Evolutionary conservation across 495 filamentous ascomycete species (phyloP).

Genomic region (Talaromyces thailandensis): DNA sequence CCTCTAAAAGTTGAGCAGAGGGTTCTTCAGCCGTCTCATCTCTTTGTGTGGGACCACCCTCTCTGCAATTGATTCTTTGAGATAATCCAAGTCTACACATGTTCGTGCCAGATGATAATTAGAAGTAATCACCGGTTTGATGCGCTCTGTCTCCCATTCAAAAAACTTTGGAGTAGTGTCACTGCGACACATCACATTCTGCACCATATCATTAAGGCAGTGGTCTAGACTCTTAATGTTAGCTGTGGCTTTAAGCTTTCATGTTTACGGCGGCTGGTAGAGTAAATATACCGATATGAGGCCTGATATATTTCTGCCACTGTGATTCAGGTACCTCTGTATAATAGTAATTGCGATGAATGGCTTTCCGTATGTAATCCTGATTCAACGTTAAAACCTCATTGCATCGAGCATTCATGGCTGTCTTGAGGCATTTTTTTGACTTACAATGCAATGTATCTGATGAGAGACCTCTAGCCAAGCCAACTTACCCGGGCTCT

Average conservation of each 20-base stretch:
- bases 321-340: neutral
- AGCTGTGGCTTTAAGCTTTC: neutral
- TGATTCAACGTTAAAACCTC: neutral
- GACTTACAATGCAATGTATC: neutral
- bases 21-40: neutral
- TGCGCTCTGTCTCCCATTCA: neutral
- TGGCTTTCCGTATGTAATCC: neutral
- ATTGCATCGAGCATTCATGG: neutral
- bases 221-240: neutral
- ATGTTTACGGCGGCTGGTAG: neutral
- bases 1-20: neutral
- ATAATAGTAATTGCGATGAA: neutral
- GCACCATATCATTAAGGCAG: neutral
- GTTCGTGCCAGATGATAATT: neutral
- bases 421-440: neutral
- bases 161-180: neutral
- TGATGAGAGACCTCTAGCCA: neutral
- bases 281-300: neutral
- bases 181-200: neutral
- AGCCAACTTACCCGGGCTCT: neutral
- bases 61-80: neutral
- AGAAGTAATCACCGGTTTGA: neutral
- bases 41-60: neutral
- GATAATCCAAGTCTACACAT: neutral
- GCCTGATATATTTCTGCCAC: neutral